Percentiles rank a stretch among this genome's conserved stretches.
Evolutionary conservation across 345 rosid species (phyloP).

Genomic region (Corymbia maculata): DNA sequence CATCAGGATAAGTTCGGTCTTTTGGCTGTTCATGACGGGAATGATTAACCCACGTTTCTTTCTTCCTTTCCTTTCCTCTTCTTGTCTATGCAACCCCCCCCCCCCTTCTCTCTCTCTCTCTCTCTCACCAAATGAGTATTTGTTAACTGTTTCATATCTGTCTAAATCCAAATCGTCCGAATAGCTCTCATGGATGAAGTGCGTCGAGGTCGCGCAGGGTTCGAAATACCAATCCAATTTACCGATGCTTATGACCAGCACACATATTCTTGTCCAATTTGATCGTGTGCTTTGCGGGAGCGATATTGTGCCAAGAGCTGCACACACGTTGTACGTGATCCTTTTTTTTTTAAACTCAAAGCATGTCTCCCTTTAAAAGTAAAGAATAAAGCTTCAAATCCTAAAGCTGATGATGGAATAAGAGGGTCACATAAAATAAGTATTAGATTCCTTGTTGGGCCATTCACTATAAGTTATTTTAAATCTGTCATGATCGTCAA

Average conservation of each 20-base stretch:
- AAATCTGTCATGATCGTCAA: not conserved
- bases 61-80: not conserved
- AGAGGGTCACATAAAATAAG: not conserved
- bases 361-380: not conserved
- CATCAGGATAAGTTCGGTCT: too few relatives aligned
- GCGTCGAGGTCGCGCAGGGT: fast-evolving
- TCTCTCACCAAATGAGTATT: not conserved
- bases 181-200: not conserved
- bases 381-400: not conserved
- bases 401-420: not conserved
- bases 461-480: not conserved
- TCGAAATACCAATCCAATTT: not conserved
- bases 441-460: not conserved
- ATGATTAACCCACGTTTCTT: not conserved
- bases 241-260: not conserved
- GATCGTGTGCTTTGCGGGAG: not conserved
- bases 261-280: not conserved
- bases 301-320: not conserved
- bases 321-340: not conserved
- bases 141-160: too few relatives aligned
- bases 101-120: too few relatives aligned
- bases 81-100: too few relatives aligned
- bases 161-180: not conserved
- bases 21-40: not conserved
- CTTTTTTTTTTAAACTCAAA: not conserved